phyloP scores from a whole-genome alignment of 2,329 filamentous ascomycete species.

The Fusarium stilboides region DNA sequence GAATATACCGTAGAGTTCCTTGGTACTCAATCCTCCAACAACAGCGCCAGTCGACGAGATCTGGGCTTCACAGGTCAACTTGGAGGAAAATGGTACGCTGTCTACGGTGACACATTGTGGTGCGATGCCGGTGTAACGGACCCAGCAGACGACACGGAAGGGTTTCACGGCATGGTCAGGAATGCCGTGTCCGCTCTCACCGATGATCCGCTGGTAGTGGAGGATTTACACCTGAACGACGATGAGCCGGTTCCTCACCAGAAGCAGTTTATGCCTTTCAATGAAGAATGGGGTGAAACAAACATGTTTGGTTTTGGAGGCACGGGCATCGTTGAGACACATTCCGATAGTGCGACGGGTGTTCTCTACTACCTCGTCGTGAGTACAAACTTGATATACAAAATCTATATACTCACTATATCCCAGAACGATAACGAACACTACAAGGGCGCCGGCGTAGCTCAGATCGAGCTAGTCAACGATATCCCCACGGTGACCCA shows the following conservation, averaged over 20 bases:
- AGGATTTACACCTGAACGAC: conserved; percentile 55
- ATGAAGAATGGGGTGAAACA: conserved; percentile 56
- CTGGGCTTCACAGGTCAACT: conserved; percentile 57
- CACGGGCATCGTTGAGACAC: conserved; percentile 57
- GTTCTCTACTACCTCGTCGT: conserved; percentile 58
- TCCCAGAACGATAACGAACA: conserved; percentile 53
- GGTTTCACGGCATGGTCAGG: conserved; percentile 60
- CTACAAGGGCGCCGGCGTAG: conserved; percentile 56
- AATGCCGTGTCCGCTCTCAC: conserved; percentile 56
- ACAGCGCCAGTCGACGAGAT: conserved; percentile 57
- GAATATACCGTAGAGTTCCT: conserved; percentile 50
- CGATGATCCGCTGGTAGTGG: conserved; percentile 54
- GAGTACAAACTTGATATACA: conserved; percentile 1
- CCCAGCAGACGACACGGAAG: conserved; percentile 48
- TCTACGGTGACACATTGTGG: conserved; percentile 56
- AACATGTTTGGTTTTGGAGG: conserved; percentile 57
- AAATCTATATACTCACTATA: too few relatives aligned
- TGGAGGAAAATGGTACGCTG: conserved; percentile 57
- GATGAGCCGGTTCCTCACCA: conserved; percentile 52
- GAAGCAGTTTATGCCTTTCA: conserved; percentile 56
- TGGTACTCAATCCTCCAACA: conserved; percentile 56
- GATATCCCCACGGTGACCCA: conserved; percentile 55
- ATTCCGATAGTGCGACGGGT: conserved; percentile 47
- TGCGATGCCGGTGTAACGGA: conserved; percentile 54
- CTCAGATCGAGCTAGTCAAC: conserved; percentile 53